phyloP scores from a whole-genome alignment of 2,329 filamentous ascomycete genomes.

The Aspergillus alliaceus region DNA sequence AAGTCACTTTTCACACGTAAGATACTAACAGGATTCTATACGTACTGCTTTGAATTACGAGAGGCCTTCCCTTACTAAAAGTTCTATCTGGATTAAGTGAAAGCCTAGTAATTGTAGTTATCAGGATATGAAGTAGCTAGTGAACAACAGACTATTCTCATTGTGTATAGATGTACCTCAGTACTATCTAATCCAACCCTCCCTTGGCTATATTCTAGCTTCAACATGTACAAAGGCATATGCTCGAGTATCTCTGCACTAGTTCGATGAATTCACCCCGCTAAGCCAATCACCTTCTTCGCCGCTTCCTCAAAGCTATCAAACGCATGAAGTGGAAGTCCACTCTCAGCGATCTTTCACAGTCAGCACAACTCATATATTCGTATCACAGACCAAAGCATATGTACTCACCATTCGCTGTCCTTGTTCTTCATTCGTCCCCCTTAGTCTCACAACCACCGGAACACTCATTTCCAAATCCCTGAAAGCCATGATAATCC shows the following conservation, averaged over 20 bases:
- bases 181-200: too few relatives aligned
- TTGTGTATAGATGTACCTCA: too few relatives aligned
- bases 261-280: conserved; percentile 19
- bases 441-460: conserved; percentile 74
- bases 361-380: conserved; percentile 10
- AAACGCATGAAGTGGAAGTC: conserved; percentile 67
- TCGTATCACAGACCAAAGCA: neutral
- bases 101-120: too few relatives aligned
- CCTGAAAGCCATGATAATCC: conserved; percentile 70
- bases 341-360: conserved; percentile 62
- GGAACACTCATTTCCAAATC: conserved; percentile 67
- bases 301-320: conserved; percentile 75
- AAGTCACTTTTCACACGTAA: too few relatives aligned
- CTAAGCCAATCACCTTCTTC: conserved; percentile 63
- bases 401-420: conserved; percentile 57
- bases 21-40: too few relatives aligned
- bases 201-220: too few relatives aligned
- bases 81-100: too few relatives aligned
- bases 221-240: neutral
- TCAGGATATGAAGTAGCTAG: too few relatives aligned
- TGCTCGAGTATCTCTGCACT: neutral
- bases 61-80: too few relatives aligned
- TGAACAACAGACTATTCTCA: too few relatives aligned
- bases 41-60: too few relatives aligned
- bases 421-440: conserved; percentile 71